A percentile compares a stretch with the other conserved stretches of the same genome.
Conservation (phyloP, 2,329 filamentous ascomycete genomes). For the Sporothrix dimorphospora region DNA sequence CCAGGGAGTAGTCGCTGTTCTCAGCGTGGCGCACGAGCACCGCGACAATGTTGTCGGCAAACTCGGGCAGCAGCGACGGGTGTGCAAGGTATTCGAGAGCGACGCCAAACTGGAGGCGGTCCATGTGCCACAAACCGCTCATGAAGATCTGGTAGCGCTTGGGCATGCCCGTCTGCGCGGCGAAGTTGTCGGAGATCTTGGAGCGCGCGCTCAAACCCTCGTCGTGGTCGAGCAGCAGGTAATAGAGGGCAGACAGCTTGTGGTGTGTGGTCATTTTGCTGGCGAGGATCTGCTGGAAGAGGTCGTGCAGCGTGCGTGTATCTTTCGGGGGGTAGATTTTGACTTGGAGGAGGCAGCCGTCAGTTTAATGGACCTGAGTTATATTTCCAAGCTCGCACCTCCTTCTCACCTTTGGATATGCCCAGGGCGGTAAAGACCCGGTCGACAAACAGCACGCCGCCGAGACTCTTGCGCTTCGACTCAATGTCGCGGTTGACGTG, state of each 20-base stretch:
- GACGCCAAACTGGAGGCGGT: conserved; percentile 69
- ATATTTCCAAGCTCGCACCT: too few species aligned
- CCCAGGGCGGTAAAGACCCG: conserved; percentile 71
- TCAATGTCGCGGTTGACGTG: conserved; percentile 65
- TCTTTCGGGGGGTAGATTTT: conserved; percentile 76
- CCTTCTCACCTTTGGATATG: conserved; percentile 67
- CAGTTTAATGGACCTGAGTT: too few species aligned
- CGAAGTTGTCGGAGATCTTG: conserved; percentile 60
- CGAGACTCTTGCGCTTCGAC: conserved; percentile 66
- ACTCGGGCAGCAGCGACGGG: conserved; percentile 77
- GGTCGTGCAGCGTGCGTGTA: conserved; percentile 66
- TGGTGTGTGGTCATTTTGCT: conserved; percentile 69
- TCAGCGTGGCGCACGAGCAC: conserved; percentile 66
- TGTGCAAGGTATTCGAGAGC: conserved; percentile 78
- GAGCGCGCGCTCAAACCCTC: conserved; percentile 52
- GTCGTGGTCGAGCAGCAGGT: conserved; percentile 77
- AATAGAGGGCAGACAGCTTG: conserved; percentile 82
- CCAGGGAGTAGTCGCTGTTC: conserved; percentile 63
- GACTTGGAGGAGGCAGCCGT: too few species aligned
- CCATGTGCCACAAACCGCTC: conserved; percentile 80
- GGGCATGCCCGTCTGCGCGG: conserved; percentile 66
- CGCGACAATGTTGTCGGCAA: conserved; percentile 79
- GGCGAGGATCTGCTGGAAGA: conserved; percentile 71
- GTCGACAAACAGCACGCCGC: conserved; percentile 77
- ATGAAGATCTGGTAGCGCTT: conserved; percentile 79